Evolutionary conservation across 2,329 filamentous ascomycete genomes (phyloP).

Genomic region (Mycosphaerella sp.): DNA sequence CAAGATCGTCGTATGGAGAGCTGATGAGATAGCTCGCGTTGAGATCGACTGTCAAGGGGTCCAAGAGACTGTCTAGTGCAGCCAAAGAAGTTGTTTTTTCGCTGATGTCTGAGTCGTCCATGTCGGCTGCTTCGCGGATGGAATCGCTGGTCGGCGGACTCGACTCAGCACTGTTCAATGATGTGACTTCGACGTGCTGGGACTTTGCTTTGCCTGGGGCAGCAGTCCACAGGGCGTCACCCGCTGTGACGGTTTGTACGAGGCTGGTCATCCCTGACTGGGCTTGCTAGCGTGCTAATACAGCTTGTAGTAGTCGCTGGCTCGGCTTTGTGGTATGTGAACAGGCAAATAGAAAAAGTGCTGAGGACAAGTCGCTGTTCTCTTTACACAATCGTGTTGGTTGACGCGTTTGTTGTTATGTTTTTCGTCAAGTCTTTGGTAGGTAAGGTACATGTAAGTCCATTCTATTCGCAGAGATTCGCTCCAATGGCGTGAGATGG

Average conservation of each 20-base stretch:
- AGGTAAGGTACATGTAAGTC: too few species aligned
- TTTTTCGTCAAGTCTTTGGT: not conserved
- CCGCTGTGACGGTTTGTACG: not conserved
- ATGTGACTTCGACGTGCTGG: conserved; percentile 1
- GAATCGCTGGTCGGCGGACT: conserved; percentile 2
- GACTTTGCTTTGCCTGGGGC: not conserved
- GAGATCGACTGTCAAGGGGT: conserved; percentile 6
- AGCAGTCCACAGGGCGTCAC: not conserved
- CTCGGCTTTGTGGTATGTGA: not conserved
- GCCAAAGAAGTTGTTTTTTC: not conserved
- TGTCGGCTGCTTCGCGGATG: not conserved
- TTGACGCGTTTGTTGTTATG: not conserved
- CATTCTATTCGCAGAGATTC: not conserved
- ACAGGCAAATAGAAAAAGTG: not conserved
- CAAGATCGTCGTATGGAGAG: conserved; percentile 67
- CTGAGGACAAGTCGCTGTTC: too few species aligned
- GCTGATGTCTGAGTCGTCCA: not conserved
- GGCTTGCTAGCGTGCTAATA: not conserved
- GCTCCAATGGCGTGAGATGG: conserved; percentile 9
- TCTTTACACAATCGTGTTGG: not conserved
- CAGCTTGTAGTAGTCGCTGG: not conserved
- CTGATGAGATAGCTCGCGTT: conserved; percentile 23
- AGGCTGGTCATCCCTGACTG: not conserved
- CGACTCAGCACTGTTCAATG: not conserved
- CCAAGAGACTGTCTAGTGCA: not conserved